These are phyloP conservation scores for Globisporangium middletonii DNA, from an alignment of 352 stramenopile genomes.

Conservation along the genomic window DNA sequence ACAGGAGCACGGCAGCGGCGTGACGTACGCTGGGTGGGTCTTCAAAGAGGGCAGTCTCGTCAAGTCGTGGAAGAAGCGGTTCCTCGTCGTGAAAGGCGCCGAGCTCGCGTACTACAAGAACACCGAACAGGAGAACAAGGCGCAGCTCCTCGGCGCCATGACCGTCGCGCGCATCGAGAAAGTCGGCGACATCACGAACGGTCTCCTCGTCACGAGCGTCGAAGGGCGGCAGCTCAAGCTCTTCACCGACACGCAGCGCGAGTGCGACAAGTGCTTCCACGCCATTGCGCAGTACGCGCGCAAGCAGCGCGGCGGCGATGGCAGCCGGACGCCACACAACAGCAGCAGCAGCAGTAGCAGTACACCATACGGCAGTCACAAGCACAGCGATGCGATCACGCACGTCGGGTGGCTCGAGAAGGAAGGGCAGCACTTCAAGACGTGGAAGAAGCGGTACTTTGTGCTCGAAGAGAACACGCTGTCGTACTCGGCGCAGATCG, in stretches of 20 bases:
- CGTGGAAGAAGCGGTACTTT: slow-evolving; percentile 78
- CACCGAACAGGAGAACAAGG: slow-evolving; percentile 51
- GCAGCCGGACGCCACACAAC: neutral
- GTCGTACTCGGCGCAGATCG: slow-evolving; percentile 58
- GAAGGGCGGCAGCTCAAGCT: slow-evolving; percentile 75
- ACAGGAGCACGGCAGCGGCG: slow-evolving; percentile 22
- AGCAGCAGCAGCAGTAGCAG: neutral
- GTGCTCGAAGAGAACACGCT: slow-evolving; percentile 53
- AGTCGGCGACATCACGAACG: slow-evolving; percentile 65
- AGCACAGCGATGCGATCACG: slow-evolving; percentile 20
- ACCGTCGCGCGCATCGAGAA: slow-evolving; percentile 61
- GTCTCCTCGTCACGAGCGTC: slow-evolving; percentile 50
- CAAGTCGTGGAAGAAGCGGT: slow-evolving; percentile 83
- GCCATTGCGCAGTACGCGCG: slow-evolving; percentile 50
- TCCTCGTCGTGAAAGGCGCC: slow-evolving; percentile 67
- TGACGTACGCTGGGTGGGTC: slow-evolving; percentile 72
- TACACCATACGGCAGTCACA: no score
- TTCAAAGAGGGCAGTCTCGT: slow-evolving; percentile 78
- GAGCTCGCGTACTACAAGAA: slow-evolving; percentile 83
- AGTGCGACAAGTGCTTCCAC: slow-evolving; percentile 67
- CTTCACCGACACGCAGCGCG: slow-evolving; percentile 66
- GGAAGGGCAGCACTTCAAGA: slow-evolving; percentile 71
- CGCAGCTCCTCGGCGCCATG: slow-evolving; percentile 65
- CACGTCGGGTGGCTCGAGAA: slow-evolving; percentile 82
- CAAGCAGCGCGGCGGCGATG: slow-evolving; percentile 21